Base-by-base conservation (phyloP, 2,329 filamentous ascomycete species). In the Penicillium sp. region DNA sequence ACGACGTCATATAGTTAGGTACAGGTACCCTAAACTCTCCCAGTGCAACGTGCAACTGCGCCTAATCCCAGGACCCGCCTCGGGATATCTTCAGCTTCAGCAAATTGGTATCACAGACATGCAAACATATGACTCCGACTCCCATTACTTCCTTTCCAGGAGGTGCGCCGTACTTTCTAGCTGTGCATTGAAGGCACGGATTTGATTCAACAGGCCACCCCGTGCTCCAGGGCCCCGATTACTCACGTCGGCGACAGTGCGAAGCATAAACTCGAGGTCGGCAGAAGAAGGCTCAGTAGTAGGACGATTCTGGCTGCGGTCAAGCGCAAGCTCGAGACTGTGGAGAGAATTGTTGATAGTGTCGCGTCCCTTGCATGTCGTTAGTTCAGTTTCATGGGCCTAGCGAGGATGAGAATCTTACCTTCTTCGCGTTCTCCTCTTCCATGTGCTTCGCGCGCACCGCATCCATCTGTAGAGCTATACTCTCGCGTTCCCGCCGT, bases 381-480 rank as follows among this genome's bases (percentile, higher is more conserved):
- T 60, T n/a, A 59, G 55, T 49, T 24, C 13, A 27, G 24, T 24
- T 33, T 3, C 24, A 15, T 29, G 4, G 10, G 44, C 38, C 18
- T 32, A 32, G 12, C n/a, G 13, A 42, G 23, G 18, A 4, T 9
- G 42, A 39, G 8, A 38, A 31, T 47, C 66, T 50, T 56, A 74
- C 71, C 56, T 58, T 62, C 53, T 62, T 67, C 8, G 58, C 59
- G 31, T 57, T 61, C 53, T 75, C 72, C 50, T 69, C 66, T 44
- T 71, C 68, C 37, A 64, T 63, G 53, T 75, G 70, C 53, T 64
- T 68, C 54, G 61, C 61, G 54, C 74, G 64, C 57, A 79, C 69
- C 15, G 73, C 72, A 57, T 81, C 79, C 58, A 74, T 76, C 47
- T 72, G 69, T 48, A 80, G 54, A 5, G 75, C 76, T 42, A 81